These are phyloP conservation scores for Dicorynia guianensis DNA, from an alignment of 306 rosid genomes.

Conservation along the genomic window DNA sequence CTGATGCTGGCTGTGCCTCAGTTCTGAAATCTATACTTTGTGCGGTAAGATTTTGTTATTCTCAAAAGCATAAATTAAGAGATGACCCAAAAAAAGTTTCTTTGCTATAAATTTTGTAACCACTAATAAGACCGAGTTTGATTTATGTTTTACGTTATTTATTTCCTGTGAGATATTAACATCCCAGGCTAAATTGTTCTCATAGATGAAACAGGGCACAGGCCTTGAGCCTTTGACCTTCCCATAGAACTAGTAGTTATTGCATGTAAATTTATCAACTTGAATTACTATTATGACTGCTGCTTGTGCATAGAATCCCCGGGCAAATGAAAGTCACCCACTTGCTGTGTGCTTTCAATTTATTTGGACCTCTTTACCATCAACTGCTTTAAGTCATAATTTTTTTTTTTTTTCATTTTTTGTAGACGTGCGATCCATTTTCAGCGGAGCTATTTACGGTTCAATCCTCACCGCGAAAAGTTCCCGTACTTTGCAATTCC, in stretches of 20 bases:
- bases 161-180: conserved; percentile 7
- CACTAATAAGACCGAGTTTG: neutral
- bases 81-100: neutral
- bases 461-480: conserved; percentile 61
- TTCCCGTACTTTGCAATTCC: conserved; percentile 90
- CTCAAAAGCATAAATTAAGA: neutral
- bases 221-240: conserved; percentile 17
- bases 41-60: conserved; percentile 62
- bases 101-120: no score
- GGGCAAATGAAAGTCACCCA: conserved; percentile 11
- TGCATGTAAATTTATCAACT: neutral
- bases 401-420: no score
- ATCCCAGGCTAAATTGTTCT: conserved; percentile 19
- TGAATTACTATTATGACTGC: neutral
- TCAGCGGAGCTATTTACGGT: conserved; percentile 73
- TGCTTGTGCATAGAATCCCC: neutral
- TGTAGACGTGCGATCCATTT: conserved; percentile 88
- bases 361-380: neutral
- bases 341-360: neutral
- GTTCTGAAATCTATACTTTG: conserved; percentile 81
- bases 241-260: neutral
- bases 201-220: conserved; percentile 23
- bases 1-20: conserved; percentile 75
- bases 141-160: neutral
- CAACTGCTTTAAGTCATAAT: neutral